phyloP scores from a whole-genome alignment of 106 monocot genomes.

The Platanthera guangdongensis region DNA sequence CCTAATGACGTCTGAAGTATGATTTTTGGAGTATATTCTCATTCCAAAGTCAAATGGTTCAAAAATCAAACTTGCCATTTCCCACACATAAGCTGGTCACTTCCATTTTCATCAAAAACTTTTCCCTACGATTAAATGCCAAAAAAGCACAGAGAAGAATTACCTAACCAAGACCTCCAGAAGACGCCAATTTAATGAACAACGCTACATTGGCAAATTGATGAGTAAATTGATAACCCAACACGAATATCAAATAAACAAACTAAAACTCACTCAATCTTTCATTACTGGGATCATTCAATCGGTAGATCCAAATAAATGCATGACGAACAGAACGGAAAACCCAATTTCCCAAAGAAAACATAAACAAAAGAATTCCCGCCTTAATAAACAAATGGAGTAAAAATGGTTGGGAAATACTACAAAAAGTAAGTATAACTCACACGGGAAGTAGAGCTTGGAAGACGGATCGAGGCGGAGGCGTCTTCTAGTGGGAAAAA shows the following conservation, averaged over 20 bases:
- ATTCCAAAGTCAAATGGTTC: too few species aligned
- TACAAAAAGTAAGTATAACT: background rate
- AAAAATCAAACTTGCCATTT: too few species aligned
- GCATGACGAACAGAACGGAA: background rate
- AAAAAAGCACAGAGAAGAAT: background rate
- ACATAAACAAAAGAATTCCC: background rate
- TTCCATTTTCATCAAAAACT: too few species aligned
- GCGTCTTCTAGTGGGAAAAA: slow-evolving; percentile 8
- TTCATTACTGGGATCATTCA: background rate
- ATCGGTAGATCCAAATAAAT: background rate
- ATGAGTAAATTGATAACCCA: background rate
- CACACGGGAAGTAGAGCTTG: slow-evolving; percentile 32
- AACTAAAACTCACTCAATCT: background rate
- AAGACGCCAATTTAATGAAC: background rate
- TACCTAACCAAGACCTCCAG: too few species aligned
- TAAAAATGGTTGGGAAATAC: background rate
- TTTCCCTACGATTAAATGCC: background rate
- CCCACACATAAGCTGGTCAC: too few species aligned
- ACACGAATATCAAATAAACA: background rate
- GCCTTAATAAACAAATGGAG: background rate
- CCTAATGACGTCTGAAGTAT: too few species aligned
- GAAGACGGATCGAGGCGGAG: slow-evolving; percentile 19
- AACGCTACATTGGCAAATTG: background rate
- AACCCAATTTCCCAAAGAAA: background rate
- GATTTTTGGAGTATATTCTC: too few species aligned